These are phyloP conservation scores for Saksenaea oblongispora DNA, from an alignment of 371 early-diverging fungal species.

Conservation along the genomic window DNA sequence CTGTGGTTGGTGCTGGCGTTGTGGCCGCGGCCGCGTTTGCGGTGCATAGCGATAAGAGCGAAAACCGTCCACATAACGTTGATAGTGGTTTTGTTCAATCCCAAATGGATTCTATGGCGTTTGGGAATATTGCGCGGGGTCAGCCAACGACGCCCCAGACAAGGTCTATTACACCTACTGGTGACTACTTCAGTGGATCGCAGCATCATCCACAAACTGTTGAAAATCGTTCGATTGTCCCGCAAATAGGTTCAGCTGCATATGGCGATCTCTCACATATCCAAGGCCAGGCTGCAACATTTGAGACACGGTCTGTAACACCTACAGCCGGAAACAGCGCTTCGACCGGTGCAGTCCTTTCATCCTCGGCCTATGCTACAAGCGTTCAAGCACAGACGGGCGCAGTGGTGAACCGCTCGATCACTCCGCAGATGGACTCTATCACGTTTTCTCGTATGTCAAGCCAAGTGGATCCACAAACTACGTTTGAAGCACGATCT, in stretches of 20 bases:
- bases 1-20: constrained; percentile 2
- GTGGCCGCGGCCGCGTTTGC: neutral
- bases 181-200: neutral
- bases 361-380: neutral
- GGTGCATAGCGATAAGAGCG: neutral
- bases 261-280: neutral
- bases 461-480: neutral
- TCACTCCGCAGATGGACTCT: neutral
- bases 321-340: neutral
- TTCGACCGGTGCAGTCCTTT: neutral
- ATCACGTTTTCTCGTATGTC: neutral
- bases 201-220: neutral
- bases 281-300: neutral
- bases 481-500: neutral
- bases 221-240: neutral
- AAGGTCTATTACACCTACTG: neutral
- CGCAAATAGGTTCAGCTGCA: neutral
- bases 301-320: neutral
- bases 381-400: neutral
- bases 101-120: neutral
- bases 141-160: neutral
- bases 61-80: neutral
- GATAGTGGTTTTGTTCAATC: neutral
- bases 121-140: neutral
- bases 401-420: neutral